Evolutionary conservation across 2,329 filamentous ascomycete genomes (phyloP), one percentile per base, ranked within the genome.

Genomic region (Talaromyces sp.): DNA sequence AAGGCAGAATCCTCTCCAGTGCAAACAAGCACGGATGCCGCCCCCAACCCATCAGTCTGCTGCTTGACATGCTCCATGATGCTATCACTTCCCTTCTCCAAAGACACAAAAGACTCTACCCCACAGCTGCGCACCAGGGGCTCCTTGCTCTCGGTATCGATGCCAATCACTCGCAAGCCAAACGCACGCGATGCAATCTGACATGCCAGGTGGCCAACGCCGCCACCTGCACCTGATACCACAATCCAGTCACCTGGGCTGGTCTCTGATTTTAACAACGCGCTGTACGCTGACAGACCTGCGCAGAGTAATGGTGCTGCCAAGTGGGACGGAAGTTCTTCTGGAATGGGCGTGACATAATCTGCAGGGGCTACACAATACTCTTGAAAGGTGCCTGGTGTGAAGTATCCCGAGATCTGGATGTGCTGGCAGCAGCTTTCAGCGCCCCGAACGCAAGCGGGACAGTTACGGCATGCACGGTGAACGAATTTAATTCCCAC

Each of bases 241-340:
- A 59, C 57, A 1, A 59, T 30, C 47, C 47, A 60, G 14, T 55
- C 23, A 5, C 16, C 44, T 9, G 53, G 30, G 6, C 18, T 14
- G 34, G 27, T 27, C 23, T 16, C n/a, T 18, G 16, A 27, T 6
- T 27, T 18, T 18, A 33, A 14, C 9, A 60, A 6, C 6, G 58
- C 58, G 3, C 33, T 34, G 33, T 34, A 53, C 14, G 30, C 52
- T 2, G 58, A 54, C 27, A 60, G 10, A 9, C 58, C 58, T 5
- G 51, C 58, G 12, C 58, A 60, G 9, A 60, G 16, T 34, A 60
- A 42, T 27, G 58, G 58, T 12, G 58, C 58, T n/a, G 51, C 58
- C 12, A 40, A 14, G 6, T 53, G 23, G 8, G 34, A 36, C 1
- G 40, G 42, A 5, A 60, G 1, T 4, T 1, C 58, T 4, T 53